Evolutionary conservation across 768 basidiomycete species (phyloP), one percentile per base, ranked within the genome.

Genomic region (Cantharellus anzutake): DNA sequence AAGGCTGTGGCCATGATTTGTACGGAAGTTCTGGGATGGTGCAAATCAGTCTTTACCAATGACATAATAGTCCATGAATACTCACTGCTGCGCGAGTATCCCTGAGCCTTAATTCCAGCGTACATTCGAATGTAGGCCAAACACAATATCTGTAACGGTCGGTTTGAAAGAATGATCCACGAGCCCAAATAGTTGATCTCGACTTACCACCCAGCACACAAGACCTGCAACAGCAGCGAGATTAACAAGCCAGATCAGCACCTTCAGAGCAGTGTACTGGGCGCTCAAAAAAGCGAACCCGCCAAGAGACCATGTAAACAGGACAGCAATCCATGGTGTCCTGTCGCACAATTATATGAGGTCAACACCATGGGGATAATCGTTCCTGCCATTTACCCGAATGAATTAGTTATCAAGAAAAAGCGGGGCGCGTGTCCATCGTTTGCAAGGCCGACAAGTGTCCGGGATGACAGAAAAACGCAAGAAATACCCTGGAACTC

Each of bases 161-260:
- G 20, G 20, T 29, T 29, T 29, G 20, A 29, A 29, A 29, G 20
- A 29, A 29, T 29, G 20, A 29, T 29, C n/a, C 20, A 29, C 0
- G 20, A 29, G 20, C 20, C 20, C 20, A 29, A 29, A 29, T 29
- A 29, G 20, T 29, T 29, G 20, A 29, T 29, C 20, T 29, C 20
- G 20, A 29, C 20, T 29, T 29, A 29, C 20, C 20, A 29, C 20
- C 20, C 20, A 29, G 20, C 20, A 55, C 11, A 62, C 55, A 14
- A 62, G 61, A 37, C 61, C 61, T 2, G 63, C 63, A 38, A 64
- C 60, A 3, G 63, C 59, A 34, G 64, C 60, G 5, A 65, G 58
- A 52, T 63, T 63, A 0, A 64, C 57, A 14, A 65, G 60, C 65
- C 64, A 65, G 16, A 51, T 56, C 7, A 65, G 57, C 41, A 60